phyloP scores from a whole-genome alignment of 2,329 filamentous ascomycete genomes.

The Alternaria conjuncta region DNA sequence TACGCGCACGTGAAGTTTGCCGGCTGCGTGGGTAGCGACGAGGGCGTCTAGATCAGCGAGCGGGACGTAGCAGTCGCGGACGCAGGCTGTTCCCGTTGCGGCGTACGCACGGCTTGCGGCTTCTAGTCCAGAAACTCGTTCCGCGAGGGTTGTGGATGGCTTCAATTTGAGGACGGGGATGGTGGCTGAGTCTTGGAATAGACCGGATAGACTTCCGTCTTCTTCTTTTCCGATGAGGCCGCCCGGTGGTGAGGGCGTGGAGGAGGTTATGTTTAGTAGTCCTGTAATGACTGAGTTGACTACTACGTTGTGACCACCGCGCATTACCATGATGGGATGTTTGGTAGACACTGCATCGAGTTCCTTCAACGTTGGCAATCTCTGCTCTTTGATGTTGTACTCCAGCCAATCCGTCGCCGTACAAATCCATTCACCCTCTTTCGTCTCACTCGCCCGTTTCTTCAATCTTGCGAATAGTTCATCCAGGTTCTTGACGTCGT shows the following conservation, averaged over 20 bases:
- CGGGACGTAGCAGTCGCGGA: neutral
- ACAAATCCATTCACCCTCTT: neutral
- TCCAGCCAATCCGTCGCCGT: neutral
- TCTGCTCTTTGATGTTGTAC: neutral
- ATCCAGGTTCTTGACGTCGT: neutral
- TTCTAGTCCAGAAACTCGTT: neutral
- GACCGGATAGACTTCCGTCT: neutral
- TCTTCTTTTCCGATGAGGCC: neutral
- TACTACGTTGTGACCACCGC: neutral
- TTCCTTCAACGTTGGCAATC: neutral
- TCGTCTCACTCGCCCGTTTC: neutral
- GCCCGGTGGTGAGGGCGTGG: neutral
- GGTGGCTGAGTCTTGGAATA: neutral
- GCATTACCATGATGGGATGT: neutral
- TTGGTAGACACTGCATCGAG: neutral
- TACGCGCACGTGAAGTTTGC: neutral
- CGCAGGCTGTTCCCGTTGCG: neutral
- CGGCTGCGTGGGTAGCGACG: rapidly evolving
- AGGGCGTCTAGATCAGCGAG: neutral
- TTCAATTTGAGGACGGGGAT: neutral
- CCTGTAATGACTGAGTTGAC: rapidly evolving
- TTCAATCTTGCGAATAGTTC: neutral
- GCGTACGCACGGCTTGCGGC: neutral
- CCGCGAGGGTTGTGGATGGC: neutral
- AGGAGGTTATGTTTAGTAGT: rapidly evolving